Conservation (phyloP, 176 grass and related monocot species). For the Thinopyrum elongatum region DNA sequence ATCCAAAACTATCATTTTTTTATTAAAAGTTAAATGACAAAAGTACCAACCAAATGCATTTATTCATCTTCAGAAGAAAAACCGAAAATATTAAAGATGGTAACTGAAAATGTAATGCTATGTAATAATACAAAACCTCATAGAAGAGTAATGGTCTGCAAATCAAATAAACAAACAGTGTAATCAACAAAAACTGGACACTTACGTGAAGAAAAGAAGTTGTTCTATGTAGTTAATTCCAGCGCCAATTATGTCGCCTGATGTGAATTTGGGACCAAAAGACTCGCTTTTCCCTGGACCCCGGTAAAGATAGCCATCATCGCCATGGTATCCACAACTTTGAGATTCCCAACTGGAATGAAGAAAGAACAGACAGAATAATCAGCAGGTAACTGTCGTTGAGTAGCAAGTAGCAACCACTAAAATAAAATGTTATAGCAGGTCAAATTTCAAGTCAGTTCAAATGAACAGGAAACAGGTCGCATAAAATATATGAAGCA, state of each 20-base stretch:
- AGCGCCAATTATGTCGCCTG: slow-evolving; percentile 78
- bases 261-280: slow-evolving; percentile 92
- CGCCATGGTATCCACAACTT: slow-evolving; percentile 94
- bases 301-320: slow-evolving; percentile 75
- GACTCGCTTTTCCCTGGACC: slow-evolving; percentile 56
- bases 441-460: slow-evolving; percentile 16
- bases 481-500: neutral
- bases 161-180: slow-evolving; percentile 11
- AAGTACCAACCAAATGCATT: neutral
- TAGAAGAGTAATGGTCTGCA: slow-evolving; percentile 3
- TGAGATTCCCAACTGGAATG: slow-evolving; percentile 77
- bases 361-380: slow-evolving; percentile 25
- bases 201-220: slow-evolving; percentile 97
- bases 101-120: neutral
- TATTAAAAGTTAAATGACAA: neutral
- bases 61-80: slow-evolving; percentile 10
- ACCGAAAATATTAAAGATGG: neutral
- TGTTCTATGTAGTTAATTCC: slow-evolving; percentile 87
- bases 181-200: slow-evolving; percentile 6
- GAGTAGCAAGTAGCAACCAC: neutral
- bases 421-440: slow-evolving; percentile 6
- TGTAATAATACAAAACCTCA: neutral
- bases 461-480: slow-evolving; percentile 1
- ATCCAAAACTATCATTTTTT: slow-evolving; percentile 13
- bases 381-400: neutral